phyloP scores from a whole-genome alignment of 257 asterid genomes.

The Solanum bulbocastanum region DNA sequence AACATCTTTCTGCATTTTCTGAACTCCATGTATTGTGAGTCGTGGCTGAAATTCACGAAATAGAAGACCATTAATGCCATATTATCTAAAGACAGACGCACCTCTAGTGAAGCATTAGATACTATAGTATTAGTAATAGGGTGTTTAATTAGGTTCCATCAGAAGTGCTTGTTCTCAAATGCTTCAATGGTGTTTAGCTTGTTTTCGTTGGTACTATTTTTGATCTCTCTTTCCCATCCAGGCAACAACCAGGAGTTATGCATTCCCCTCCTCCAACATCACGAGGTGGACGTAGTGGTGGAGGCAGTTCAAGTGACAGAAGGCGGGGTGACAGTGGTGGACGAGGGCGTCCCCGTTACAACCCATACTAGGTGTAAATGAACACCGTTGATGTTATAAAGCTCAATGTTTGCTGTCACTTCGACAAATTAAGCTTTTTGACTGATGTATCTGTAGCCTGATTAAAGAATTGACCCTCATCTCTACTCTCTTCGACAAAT shows the following conservation, averaged over 20 bases:
- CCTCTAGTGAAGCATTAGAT: neutral
- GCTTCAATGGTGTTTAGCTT: neutral
- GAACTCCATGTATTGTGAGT: neutral
- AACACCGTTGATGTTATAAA: neutral
- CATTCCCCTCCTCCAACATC: slow-evolving; percentile 49
- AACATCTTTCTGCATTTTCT: neutral
- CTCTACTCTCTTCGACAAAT: neutral
- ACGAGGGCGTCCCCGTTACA: slow-evolving; percentile 56
- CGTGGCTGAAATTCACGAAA: neutral
- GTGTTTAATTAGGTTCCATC: neutral
- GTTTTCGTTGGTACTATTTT: neutral
- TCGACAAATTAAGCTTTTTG: neutral
- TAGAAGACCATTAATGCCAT: neutral
- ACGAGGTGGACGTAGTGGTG: slow-evolving; percentile 43
- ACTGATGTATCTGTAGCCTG: neutral
- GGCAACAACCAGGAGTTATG: slow-evolving; percentile 88
- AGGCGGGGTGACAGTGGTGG: slow-evolving; percentile 45
- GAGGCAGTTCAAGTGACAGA: slow-evolving; percentile 22
- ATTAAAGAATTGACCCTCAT: neutral
- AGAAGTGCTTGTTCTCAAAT: neutral
- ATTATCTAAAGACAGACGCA: neutral
- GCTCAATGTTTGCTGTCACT: neutral
- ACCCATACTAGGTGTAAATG: slow-evolving; percentile 39
- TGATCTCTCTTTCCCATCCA: neutral
- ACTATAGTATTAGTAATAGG: neutral